Evolutionary conservation across 1,284 basidiomycete species (phyloP).

Genomic region (Meira nashicola): DNA sequence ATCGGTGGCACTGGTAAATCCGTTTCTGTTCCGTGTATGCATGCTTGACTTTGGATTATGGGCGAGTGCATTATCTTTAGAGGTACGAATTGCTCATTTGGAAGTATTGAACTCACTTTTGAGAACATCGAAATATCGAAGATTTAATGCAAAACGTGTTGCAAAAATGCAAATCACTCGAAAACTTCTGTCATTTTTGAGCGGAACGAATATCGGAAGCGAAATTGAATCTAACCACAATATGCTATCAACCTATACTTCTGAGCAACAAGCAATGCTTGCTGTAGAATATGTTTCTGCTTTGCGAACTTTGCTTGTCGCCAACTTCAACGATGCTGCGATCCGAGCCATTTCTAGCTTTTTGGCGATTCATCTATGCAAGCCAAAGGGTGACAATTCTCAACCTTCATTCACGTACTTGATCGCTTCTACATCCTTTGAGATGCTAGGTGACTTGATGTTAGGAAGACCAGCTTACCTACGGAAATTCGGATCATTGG

Average conservation of each 20-base stretch:
- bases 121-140: constrained; percentile 61
- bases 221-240: not conserved
- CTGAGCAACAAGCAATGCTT: no score
- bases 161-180: constrained; percentile 61
- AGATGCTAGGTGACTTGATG: constrained; percentile 17
- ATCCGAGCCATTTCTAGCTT: constrained; percentile 82
- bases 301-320: constrained; percentile 13
- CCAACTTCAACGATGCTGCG: constrained; percentile 63
- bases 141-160: constrained; percentile 40
- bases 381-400: not conserved
- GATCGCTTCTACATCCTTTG: constrained; percentile 16
- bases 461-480: constrained; percentile 28
- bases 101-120: constrained; percentile 75
- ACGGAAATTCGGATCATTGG: constrained; percentile 18
- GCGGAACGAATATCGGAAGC: not conserved
- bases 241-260: not conserved
- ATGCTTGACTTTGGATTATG: constrained; percentile 87
- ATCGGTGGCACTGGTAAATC: constrained; percentile 68
- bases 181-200: constrained; percentile 52
- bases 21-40: constrained; percentile 73
- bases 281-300: constrained; percentile 11
- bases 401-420: not conserved
- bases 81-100: constrained; percentile 69
- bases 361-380: constrained; percentile 72
- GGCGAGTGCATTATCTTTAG: constrained; percentile 59